Evolutionary conservation across 345 rosid genomes (phyloP).

Genomic region (Heritiera fomes): DNA sequence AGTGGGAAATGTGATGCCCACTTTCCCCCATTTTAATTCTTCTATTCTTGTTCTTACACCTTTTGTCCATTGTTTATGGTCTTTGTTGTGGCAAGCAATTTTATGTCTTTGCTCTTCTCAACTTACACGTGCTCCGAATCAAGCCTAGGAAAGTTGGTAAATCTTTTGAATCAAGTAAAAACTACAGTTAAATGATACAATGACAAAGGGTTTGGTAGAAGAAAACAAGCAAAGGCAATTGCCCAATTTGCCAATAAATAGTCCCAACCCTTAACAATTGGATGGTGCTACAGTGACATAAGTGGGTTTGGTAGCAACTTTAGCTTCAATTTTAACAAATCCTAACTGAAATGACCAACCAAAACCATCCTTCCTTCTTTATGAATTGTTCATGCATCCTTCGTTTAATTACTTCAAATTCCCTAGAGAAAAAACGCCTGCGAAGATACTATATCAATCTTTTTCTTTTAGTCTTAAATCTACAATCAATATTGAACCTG

Average conservation of each 20-base stretch:
- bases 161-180: neutral
- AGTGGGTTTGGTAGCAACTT: neutral
- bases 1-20: constrained; percentile 18
- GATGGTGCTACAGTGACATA: neutral
- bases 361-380: too few species aligned
- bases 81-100: constrained; percentile 13
- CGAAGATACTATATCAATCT: too few species aligned
- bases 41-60: neutral
- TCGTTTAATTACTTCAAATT: neutral
- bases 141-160: constrained; percentile 8
- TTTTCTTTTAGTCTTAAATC: too few species aligned
- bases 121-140: neutral
- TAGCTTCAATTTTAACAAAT: neutral
- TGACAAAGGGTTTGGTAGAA: neutral
- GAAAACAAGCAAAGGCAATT: neutral
- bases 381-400: neutral
- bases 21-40: constrained; percentile 16
- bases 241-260: neutral
- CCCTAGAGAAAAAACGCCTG: neutral
- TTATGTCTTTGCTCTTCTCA: neutral
- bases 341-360: neutral
- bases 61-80: neutral
- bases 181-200: neutral
- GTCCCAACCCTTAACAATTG: neutral
- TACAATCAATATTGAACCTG: too few species aligned